Base-by-base conservation (phyloP, 1,284 basidiomycete genomes). In the Tilletia horrida region DNA sequence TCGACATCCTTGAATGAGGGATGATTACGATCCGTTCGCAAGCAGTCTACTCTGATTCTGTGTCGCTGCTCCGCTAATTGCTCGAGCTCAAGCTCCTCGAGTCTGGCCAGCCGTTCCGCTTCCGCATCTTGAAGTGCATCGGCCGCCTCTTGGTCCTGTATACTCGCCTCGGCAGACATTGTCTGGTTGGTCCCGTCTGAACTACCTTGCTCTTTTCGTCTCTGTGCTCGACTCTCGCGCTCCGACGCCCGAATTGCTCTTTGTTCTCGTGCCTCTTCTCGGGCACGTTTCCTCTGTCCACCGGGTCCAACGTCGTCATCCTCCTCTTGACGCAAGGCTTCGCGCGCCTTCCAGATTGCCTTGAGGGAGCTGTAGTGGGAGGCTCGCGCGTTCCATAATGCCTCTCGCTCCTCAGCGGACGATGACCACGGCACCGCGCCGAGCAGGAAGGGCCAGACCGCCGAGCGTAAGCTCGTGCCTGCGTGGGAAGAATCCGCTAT, bases 1-100 rank as follows among this genome's bases (percentile, higher is more conserved):
- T 65, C 62, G 35, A 67, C 61, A 18, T 69, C 67, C 0, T 89
- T 86, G 76, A 96, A 98, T 63, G 96, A 85, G 0, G 91, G 88
- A 71, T 97, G 93, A 18, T 87, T 90, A 18, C 95, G 87, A 82
- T 99, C 96, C n/a, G 96, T 97, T 14, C 96, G 87, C 64, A 95
- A 88, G 78, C 95, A 97, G 80, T 98, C 96, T 63, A 98, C 94
- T 78, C 96, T 90, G 72, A 92, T 92, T 21, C 92, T 88, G 83
- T 93, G 92, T 44, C 90, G 87, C 82, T 94, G 91, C 86, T 77
- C 75, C 27, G 44, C 18, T 23, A 50, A 21, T n/a, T 64, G 42
- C 25, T 64, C 63, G 18, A 42, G n/a, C 47, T 47, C 63, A n/a
- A 64, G 45, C 6, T 45, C 40, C 11, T 35, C 63, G 3, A 45